These are phyloP conservation scores for Martiniozyma abietophila DNA, from an alignment of 805 yeast species.

Conservation along the genomic window DNA sequence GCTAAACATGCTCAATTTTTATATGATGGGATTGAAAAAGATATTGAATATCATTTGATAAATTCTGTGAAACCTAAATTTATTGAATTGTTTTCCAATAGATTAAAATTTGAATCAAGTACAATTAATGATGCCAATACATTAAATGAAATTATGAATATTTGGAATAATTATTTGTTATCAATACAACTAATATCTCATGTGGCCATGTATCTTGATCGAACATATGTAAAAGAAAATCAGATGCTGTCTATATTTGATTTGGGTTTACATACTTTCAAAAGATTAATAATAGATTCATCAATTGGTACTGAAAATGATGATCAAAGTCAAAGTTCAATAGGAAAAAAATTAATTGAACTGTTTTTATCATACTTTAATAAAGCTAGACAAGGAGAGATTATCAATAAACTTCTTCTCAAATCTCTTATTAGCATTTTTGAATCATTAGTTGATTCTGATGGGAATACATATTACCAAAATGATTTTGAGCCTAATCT, in stretches of 20 bases:
- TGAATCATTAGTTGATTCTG: constrained; percentile 49
- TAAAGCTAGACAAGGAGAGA: constrained; percentile 43
- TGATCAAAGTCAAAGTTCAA: constrained; percentile 22
- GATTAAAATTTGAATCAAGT: constrained; percentile 24
- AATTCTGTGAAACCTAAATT: constrained; percentile 18
- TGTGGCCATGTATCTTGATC: constrained; percentile 76
- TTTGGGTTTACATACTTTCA: constrained; percentile 59
- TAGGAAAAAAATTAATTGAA: constrained; percentile 42
- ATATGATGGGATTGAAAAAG: constrained; percentile 48
- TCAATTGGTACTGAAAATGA: constrained; percentile 27
- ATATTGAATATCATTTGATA: constrained; percentile 40
- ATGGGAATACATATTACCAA: constrained; percentile 53
- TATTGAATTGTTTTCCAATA: constrained; percentile 6
- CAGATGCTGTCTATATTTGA: constrained; percentile 61
- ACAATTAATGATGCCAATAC: constrained; percentile 16
- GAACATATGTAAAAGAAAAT: constrained; percentile 68
- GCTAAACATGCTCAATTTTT: constrained; percentile 57
- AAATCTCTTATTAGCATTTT: constrained; percentile 61
- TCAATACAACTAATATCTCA: constrained; percentile 76
- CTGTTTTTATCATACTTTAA: constrained; percentile 48
- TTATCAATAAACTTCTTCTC: constrained; percentile 49
- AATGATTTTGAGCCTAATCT: constrained; percentile 60
- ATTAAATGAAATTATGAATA: constrained; percentile 26
- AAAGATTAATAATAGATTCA: constrained; percentile 46
- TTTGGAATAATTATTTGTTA: constrained; percentile 67